Base-by-base conservation (phyloP, 2,329 filamentous ascomycete genomes). In the Cercospora janseana region DNA sequence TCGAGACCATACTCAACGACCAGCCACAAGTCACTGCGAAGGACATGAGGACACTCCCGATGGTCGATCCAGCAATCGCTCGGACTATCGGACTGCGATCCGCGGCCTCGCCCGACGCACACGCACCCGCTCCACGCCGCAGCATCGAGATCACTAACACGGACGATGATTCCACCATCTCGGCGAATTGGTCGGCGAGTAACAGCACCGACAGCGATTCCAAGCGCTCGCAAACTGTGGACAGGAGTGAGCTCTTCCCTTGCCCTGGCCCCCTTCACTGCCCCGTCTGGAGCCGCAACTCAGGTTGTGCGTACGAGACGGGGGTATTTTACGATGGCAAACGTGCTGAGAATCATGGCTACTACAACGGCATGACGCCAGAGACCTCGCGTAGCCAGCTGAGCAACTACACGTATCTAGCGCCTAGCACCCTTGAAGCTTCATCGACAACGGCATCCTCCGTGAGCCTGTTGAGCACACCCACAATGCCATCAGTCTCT, bases 1-100 rank as follows among this genome's bases (percentile, higher is more conserved):
- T 80, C 54, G 67, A 72, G 3, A 62, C 69, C 9, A 66, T 77
- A 26, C 64, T 74, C 18, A 65, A 61, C 21, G 60, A 68, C 27
- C 55, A 68, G 13, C 46, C 63, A 18, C 62, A 69, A 1, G 21
- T 74, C 7, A 67, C 68, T 1, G 44, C 56, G 10, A 46, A 61
- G 0, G 69, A 73, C 9, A 52, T 58, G 9, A 38, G 56, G 8
- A 43, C 48, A 3, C 66, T 75, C 4, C 70, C 68, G 1, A 57
- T 67, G 15, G 64, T 68, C n/a, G 61, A 72, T 15, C 63, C 68
- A 6, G 47, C 55, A 2, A 57, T 70, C 26, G 60, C 72, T 21
- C 62, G 63, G 26, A 65, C 53, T 16, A 66, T 74, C 9, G 68
- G 66, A 13, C 59, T 68, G 2, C 63, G 59, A 9, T 18, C 54